These are phyloP conservation scores for Wallacemonas sp. DNA, from an alignment of 208 protist genomes.

Conservation along the genomic window DNA sequence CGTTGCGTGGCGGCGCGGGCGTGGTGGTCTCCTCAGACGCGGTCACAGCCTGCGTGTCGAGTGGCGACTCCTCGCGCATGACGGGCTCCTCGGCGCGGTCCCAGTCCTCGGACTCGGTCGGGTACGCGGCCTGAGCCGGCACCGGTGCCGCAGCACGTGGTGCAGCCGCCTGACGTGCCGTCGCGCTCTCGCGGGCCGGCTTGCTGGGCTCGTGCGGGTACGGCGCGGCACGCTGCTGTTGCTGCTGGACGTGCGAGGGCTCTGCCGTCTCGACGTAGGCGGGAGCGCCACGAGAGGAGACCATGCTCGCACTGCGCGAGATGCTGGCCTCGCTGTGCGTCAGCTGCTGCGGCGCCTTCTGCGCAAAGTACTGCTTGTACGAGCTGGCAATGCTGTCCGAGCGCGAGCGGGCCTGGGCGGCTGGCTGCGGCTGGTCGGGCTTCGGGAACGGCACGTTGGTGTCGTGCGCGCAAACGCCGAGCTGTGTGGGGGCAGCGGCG, in stretches of 20 bases:
- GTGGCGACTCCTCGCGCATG: slow-evolving; percentile 12
- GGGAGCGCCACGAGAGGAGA: neutral
- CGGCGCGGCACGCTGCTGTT: slow-evolving; percentile 3
- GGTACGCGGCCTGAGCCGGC: neutral
- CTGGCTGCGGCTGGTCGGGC: neutral
- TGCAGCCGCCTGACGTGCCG: neutral
- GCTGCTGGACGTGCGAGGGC: neutral
- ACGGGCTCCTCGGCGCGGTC: slow-evolving; percentile 13
- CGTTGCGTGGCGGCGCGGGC: slow-evolving; percentile 5
- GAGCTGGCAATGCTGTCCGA: slow-evolving; percentile 17
- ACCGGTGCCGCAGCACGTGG: neutral
- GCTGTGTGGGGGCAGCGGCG: neutral
- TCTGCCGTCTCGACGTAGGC: too few relatives aligned
- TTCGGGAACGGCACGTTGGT: neutral
- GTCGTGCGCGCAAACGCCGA: slow-evolving; percentile 8
- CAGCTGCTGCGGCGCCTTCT: neutral
- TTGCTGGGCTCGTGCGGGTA: slow-evolving; percentile 15
- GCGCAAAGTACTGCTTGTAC: slow-evolving; percentile 17
- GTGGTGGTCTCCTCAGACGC: slow-evolving; percentile 4
- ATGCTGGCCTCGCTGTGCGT: slow-evolving; percentile 3
- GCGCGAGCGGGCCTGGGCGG: neutral
- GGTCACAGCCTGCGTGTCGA: slow-evolving; percentile 8
- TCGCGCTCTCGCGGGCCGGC: neutral
- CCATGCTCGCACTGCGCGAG: slow-evolving; percentile 5
- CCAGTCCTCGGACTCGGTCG: slow-evolving; percentile 7